phyloP scores from a whole-genome alignment of 352 stramenopile species.

The Pythium dissotocum region DNA sequence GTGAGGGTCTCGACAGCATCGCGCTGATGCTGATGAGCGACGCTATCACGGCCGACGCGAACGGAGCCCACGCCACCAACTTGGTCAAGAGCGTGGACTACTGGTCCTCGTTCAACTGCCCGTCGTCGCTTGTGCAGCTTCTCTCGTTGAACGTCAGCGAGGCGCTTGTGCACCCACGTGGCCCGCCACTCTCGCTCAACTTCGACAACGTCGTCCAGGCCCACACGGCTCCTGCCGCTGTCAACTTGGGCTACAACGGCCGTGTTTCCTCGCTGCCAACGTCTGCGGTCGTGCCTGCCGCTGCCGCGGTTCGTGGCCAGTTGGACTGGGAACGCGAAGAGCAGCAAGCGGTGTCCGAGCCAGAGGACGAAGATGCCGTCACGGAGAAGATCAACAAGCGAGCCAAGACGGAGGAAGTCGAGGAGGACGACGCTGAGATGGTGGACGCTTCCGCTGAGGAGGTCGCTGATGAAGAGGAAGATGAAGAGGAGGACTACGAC shows the following conservation, averaged over 20 bases:
- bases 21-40: conserved; percentile 59
- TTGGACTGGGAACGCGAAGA: conserved; percentile 44
- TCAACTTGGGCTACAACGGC: conserved; percentile 1
- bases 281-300: conserved; percentile 5
- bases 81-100: conserved; percentile 58
- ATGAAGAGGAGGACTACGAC: conserved; percentile 33
- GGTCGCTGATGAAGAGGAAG: conserved; percentile 24
- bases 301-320: conserved; percentile 29
- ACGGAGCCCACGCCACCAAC: conserved; percentile 54
- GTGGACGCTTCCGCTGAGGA: conserved; percentile 30
- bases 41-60: conserved; percentile 48
- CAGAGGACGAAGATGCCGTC: conserved; percentile 10
- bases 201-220: conserved; percentile 34
- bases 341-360: conserved; percentile 10
- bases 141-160: conserved; percentile 66
- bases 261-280: conserved; percentile 5
- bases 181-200: conserved; percentile 62
- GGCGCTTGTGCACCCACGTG: conserved; percentile 70
- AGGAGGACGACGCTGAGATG: conserved; percentile 45
- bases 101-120: conserved; percentile 40
- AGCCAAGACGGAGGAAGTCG: conserved; percentile 36
- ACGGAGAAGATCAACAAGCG: conserved; percentile 17
- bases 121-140: conserved; percentile 43
- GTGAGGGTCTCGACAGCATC: conserved; percentile 37
- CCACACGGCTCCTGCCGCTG: conserved; percentile 15